These are phyloP conservation scores for Ehretia macrophylla DNA, from an alignment of 257 asterid species.

Conservation along the genomic window DNA sequence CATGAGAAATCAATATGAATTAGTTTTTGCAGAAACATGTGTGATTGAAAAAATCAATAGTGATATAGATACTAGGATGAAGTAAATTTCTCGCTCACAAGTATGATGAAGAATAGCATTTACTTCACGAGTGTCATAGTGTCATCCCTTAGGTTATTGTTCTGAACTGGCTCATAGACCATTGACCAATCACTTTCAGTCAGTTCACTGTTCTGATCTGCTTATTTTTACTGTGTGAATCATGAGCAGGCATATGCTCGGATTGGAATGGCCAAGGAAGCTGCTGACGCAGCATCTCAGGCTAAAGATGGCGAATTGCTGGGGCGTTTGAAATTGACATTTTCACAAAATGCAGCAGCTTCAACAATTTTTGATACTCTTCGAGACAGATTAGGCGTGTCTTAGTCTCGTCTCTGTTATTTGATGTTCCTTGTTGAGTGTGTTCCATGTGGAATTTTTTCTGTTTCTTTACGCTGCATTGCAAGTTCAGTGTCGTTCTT, in stretches of 20 bases:
- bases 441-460: not conserved
- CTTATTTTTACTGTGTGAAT: slow-evolving; percentile 1
- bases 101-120: too few relatives aligned
- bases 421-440: not conserved
- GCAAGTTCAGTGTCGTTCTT: too few relatives aligned
- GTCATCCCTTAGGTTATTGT: too few relatives aligned
- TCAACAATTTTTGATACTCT: slow-evolving; percentile 73
- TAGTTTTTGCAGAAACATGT: too few relatives aligned
- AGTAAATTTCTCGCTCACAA: too few relatives aligned
- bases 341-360: slow-evolving; percentile 72
- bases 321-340: slow-evolving; percentile 59
- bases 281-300: slow-evolving; percentile 90
- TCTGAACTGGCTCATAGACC: too few relatives aligned
- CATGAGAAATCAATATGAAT: too few relatives aligned
- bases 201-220: not conserved
- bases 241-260: slow-evolving; percentile 73
- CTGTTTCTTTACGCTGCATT: too few relatives aligned
- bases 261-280: slow-evolving; percentile 96
- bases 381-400: slow-evolving; percentile 72
- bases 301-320: slow-evolving; percentile 87
- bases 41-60: too few relatives aligned
- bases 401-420: slow-evolving; percentile 21
- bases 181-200: not conserved
- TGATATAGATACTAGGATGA: too few relatives aligned
- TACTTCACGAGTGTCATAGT: too few relatives aligned